Evolutionary conservation across 768 basidiomycete species (phyloP).

Genomic region (Amanita polypyramis): DNA sequence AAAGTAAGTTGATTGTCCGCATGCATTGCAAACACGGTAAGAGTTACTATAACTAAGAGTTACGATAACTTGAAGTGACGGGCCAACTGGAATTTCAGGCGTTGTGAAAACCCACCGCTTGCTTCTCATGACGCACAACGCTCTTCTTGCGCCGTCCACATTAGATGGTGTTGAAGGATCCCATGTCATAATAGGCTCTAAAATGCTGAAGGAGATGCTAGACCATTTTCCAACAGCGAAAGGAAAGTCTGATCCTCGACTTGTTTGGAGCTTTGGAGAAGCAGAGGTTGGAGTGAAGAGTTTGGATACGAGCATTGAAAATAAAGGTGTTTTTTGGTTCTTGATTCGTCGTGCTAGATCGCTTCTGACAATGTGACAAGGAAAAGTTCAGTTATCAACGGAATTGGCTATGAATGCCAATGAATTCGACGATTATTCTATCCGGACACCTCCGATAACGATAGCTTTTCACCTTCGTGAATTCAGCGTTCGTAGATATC

Average conservation of each 20-base stretch:
- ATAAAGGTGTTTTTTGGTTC: conserved; percentile 21
- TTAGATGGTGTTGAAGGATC: conserved; percentile 52
- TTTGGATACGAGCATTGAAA: conserved; percentile 53
- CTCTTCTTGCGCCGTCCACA: conserved; percentile 56
- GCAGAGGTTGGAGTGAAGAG: conserved; percentile 61
- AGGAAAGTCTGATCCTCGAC: conserved; percentile 65
- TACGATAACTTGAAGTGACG: neutral
- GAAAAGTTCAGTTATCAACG: conserved; percentile 55
- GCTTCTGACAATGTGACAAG: conserved; percentile 22
- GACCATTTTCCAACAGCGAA: conserved; percentile 69
- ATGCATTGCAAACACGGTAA: conserved; percentile 79
- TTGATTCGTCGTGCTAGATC: neutral
- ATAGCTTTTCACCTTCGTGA: conserved; percentile 77
- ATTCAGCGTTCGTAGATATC: conserved; percentile 49
- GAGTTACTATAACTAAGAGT: conserved; percentile 6
- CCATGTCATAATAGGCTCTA: conserved; percentile 60
- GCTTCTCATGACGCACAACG: conserved; percentile 43
- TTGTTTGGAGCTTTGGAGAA: conserved; percentile 72
- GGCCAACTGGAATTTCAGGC: conserved; percentile 29
- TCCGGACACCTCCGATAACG: conserved; percentile 50
- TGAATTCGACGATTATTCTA: conserved; percentile 73
- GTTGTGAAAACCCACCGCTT: conserved; percentile 77
- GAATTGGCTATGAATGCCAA: conserved; percentile 68
- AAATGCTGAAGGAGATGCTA: conserved; percentile 63
- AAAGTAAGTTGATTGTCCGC: conserved; percentile 62